A percentile compares a stretch with the other conserved stretches of the same genome.
These are phyloP conservation scores for Citrus sp. DNA, from an alignment of 345 rosid species.

Conservation along the genomic window DNA sequence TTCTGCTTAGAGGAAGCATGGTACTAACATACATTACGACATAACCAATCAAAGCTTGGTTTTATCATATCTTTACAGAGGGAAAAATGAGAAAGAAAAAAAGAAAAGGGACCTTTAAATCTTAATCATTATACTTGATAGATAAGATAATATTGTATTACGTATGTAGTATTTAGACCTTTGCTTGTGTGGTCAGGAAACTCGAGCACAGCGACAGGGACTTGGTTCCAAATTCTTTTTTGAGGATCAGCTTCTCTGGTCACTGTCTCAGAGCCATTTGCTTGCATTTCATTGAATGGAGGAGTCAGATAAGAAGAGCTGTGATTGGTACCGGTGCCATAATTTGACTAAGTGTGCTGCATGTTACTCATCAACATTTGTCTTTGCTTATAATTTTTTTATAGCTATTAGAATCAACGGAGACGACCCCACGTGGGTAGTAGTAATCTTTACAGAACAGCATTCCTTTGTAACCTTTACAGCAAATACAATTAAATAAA, in stretches of 20 bases:
- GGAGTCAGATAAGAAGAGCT: too few relatives aligned
- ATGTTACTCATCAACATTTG: not conserved
- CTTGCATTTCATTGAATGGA: not conserved
- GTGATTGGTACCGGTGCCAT: too few relatives aligned
- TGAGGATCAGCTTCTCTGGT: not conserved
- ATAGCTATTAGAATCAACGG: not conserved
- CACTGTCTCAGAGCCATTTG: not conserved
- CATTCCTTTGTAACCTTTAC: not conserved
- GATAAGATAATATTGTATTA: too few relatives aligned
- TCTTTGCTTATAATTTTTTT: too few relatives aligned
- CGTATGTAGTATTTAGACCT: not conserved
- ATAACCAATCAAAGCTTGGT: too few relatives aligned
- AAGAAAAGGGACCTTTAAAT: too few relatives aligned
- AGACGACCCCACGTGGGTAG: not conserved
- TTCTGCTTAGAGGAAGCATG: too few relatives aligned
- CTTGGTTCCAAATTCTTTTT: not conserved
- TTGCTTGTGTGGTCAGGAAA: not conserved
- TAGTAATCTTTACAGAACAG: too few relatives aligned
- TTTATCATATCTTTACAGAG: not conserved
- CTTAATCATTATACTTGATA: not conserved
- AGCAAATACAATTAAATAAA: not conserved
- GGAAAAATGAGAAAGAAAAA: too few relatives aligned
- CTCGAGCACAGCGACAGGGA: not conserved
- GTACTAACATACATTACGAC: too few relatives aligned
- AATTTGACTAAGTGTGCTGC: not conserved